A percentile compares a stretch with the other conserved stretches of the same genome.
These are phyloP conservation scores for Fusarium sulawesiense DNA, from an alignment of 2,329 filamentous ascomycete species.

Conservation along the genomic window DNA sequence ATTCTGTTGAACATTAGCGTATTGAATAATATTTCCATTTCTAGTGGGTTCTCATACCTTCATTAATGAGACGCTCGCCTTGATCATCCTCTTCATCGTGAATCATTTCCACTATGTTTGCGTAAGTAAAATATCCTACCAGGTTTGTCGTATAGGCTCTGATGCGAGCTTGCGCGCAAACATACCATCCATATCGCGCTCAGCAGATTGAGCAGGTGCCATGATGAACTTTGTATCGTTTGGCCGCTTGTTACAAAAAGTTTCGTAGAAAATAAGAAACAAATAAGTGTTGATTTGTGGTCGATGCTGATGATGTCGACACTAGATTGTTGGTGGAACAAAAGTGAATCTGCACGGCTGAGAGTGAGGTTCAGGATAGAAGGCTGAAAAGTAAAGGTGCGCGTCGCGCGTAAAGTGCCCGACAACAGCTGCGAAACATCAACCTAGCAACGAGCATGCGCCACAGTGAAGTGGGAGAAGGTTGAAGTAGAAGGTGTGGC, in stretches of 20 bases:
- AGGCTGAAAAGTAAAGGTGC: conserved; percentile 48
- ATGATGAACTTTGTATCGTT: conserved; percentile 38
- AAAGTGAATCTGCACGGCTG: conserved; percentile 37
- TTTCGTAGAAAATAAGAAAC: background rate
- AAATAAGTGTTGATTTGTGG: background rate
- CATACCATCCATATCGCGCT: conserved; percentile 54
- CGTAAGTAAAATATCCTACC: conserved; percentile 4
- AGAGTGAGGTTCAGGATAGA: conserved; percentile 33
- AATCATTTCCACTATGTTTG: conserved; percentile 51
- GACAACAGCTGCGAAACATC: conserved; percentile 9
- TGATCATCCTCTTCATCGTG: conserved; percentile 78
- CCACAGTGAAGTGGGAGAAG: conserved; percentile 28
- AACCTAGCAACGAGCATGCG: conserved; percentile 9
- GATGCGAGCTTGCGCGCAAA: conserved; percentile 25
- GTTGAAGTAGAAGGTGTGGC: conserved; percentile 24
- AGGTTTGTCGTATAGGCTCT: background rate
- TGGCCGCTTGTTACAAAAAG: background rate
- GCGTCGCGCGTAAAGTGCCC: conserved; percentile 55
- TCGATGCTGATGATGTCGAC: background rate
- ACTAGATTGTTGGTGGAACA: conserved; percentile 20
- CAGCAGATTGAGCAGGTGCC: conserved; percentile 52
- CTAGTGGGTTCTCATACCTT: conserved; percentile 65
- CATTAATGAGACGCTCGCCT: conserved; percentile 92
- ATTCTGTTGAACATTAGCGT: conserved; percentile 69
- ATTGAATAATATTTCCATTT: background rate